A percentile compares a stretch with the other conserved stretches of the same genome.
phyloP scores from a whole-genome alignment of 108 stramenopile species.

The Cyclotella atomus region DNA sequence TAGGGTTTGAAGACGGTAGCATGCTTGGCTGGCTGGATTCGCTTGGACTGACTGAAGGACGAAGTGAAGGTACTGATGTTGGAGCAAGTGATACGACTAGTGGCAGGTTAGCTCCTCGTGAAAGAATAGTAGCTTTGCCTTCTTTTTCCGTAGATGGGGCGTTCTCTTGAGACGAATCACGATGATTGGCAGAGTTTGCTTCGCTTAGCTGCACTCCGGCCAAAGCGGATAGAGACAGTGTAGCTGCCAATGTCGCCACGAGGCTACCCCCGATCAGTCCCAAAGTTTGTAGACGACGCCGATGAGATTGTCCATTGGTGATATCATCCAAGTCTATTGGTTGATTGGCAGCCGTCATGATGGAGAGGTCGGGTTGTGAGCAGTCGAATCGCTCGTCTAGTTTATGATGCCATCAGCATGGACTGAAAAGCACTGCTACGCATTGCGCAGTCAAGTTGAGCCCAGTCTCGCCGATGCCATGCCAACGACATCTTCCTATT shows the following conservation, averaged over 20 bases:
- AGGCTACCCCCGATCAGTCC: background rate
- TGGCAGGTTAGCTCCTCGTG: background rate
- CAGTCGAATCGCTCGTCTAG: no score
- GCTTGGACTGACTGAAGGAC: background rate
- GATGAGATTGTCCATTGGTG: background rate
- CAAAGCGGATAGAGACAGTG: background rate
- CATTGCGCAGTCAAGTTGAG: no score
- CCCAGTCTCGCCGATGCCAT: no score
- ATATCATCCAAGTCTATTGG: constrained; percentile 4
- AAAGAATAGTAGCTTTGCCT: background rate
- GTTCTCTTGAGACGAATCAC: background rate
- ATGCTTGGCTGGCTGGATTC: background rate
- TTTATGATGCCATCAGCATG: no score
- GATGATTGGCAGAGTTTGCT: background rate
- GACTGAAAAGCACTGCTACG: no score
- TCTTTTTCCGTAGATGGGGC: background rate
- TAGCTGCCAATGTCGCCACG: background rate
- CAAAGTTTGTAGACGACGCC: constrained; percentile 7
- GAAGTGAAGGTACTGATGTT: constrained; percentile 1
- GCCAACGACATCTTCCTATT: no score
- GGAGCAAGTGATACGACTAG: background rate
- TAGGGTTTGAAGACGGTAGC: background rate
- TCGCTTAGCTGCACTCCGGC: background rate
- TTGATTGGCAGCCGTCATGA: background rate
- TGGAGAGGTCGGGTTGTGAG: background rate